Base-by-base conservation (phyloP, 2,329 filamentous ascomycete genomes). In the Volutella citrinella region DNA sequence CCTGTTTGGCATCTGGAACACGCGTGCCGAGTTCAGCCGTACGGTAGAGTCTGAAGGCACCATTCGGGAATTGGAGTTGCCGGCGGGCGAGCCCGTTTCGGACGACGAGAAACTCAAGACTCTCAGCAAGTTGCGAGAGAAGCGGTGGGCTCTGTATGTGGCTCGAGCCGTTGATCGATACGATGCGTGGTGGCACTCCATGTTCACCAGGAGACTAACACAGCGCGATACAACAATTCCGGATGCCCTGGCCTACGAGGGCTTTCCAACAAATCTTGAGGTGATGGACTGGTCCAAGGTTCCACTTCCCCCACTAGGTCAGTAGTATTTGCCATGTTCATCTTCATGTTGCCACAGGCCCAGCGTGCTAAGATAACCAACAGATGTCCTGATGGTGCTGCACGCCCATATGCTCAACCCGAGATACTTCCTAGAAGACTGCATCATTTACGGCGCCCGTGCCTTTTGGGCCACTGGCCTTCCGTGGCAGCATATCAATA, bases 361-460 rank as follows among this genome's bases (percentile, higher is more conserved):
- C n/a, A n/a, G n/a, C n/a, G n/a, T n/a, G n/a, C n/a, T n/a, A n/a
- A n/a, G n/a, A n/a, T n/a, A n/a, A n/a, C n/a, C n/a, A n/a, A n/a
- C n/a, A n/a, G 83, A 87, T 56, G 73, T 87, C 0, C 55, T 87
- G 10, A 80, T 87, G 78, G 79, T 87, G 0, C 86, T 80, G 78
- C 83, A 87, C 56, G 63, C 80, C 0, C 82, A 83, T 44, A 77
- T 84, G 69, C 68, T 87, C 3, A 87, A 86, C 40, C 83, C 83
- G 0, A 65, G 78, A 66, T 76, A 48, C 54, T 72, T 9, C 5
- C 20, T 50, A 4, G 49, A 53, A 30, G 51, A 54, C 15, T 54
- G 48, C 13, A 11, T 54, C 2, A 33, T 39, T 4, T 38, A 29
- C 27, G 50, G 50, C 0, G 27, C 39, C n/a, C 34, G 48, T 1